Percentiles rank a stretch among this genome's conserved stretches.
phyloP scores from a whole-genome alignment of 2,329 filamentous ascomycete genomes.

The Fusarium fracticaudum region DNA sequence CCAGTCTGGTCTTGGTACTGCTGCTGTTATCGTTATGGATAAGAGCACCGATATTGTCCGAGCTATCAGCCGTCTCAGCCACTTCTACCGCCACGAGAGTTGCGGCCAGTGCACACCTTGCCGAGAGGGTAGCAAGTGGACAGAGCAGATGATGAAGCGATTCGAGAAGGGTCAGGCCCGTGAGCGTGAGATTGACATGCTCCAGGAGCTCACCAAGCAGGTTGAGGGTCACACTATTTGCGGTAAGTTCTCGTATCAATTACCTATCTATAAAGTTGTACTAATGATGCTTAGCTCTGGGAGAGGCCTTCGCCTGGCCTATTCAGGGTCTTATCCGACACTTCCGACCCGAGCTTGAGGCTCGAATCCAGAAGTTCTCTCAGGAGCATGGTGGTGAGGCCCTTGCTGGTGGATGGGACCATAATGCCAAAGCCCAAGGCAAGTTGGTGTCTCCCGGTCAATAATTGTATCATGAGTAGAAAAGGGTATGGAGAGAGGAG shows the following conservation, averaged over 20 bases:
- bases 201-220: slow-evolving; percentile 99
- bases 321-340: slow-evolving; percentile 98
- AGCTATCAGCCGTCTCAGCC: slow-evolving; percentile 89
- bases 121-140: slow-evolving; percentile 99
- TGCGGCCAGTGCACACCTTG: slow-evolving; percentile 99
- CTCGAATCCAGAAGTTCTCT: slow-evolving; percentile 84
- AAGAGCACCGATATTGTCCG: slow-evolving; percentile 96
- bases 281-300: slow-evolving; percentile 70
- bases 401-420: slow-evolving; percentile 88
- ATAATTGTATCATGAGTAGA: slow-evolving; percentile 59
- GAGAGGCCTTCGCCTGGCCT: slow-evolving; percentile 98
- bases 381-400: slow-evolving; percentile 76
- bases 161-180: slow-evolving; percentile 92
- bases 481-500: slow-evolving; percentile 26
- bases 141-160: slow-evolving; percentile 97
- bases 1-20: slow-evolving; percentile 95
- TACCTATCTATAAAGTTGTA: not conserved
- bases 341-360: slow-evolving; percentile 96
- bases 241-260: slow-evolving; percentile 64
- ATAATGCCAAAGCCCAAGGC: slow-evolving; percentile 78
- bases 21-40: slow-evolving; percentile 99
- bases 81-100: slow-evolving; percentile 98
- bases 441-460: slow-evolving; percentile 89
- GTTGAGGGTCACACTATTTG: slow-evolving; percentile 99
- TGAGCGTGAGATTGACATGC: slow-evolving; percentile 96